Evolutionary conservation across 2,329 filamentous ascomycete genomes (phyloP), one percentile per base, ranked within the genome.

Genomic region (Malbranchea zuffiana): DNA sequence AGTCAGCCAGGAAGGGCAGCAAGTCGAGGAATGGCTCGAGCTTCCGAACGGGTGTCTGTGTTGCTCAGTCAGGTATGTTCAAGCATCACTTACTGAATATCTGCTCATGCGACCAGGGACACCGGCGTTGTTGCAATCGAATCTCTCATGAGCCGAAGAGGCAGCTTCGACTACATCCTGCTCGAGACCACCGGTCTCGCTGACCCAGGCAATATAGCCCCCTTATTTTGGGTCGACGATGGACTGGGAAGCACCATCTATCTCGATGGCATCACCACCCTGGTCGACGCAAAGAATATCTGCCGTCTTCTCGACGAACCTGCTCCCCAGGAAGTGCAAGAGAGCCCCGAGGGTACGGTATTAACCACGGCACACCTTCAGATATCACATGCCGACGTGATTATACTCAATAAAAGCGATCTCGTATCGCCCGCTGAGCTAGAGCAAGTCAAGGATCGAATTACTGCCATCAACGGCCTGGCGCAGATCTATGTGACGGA

Each of bases 11-110:
- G 81, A 80, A 41, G 82, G 78, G 25, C 75, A 88, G 52, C 74
- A 85, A 52, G 82, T 88, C 5, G 80, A 90, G 54, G 86, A 94
- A 66, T 98, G 92, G 83, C 75, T 98, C 18, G 87, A 95, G 44
- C 77, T 98, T 36, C 86, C 84, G 35, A 98, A 98, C 50, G 90
- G 90, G 44, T 98, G 90, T 57, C 86, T 98, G 47, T 98, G 90
- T 64, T 98, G 90, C 63, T 93, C 86, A 3, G 87, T 96, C 50
- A 98, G 95, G 78, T 87, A 68, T 40, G 55, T 47, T 33, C 34
- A 5, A 10, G 12, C 17, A 15, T 33, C 25, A 11, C 11, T 30
- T 4, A 3, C 7, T 6, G 19, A 20, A 7, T 3, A 24, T 29
- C 4, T 10, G 40, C 23, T 34, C 38, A 46, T 45, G n/a, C 39